phyloP scores from a whole-genome alignment of 1,139 yeast genomes.

The Blastobotrys arbuscula region DNA sequence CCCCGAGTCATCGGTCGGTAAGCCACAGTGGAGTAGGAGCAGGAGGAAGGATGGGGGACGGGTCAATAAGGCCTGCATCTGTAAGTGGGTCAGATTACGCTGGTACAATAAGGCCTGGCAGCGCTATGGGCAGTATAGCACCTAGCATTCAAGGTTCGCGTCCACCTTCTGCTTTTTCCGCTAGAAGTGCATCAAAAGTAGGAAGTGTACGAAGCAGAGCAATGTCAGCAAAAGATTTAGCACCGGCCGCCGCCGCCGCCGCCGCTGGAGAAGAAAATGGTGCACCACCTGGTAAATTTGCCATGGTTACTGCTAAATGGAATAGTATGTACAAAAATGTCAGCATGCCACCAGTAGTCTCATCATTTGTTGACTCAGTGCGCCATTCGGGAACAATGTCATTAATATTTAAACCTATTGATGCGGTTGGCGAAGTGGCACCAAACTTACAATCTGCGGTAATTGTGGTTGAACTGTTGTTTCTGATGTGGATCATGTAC shows the following conservation, averaged over 20 bases:
- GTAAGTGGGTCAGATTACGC: neutral
- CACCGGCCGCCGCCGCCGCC: neutral
- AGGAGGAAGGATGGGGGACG: neutral
- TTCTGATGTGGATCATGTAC: slow-evolving; percentile 31
- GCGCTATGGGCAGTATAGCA: neutral
- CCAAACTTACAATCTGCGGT: slow-evolving; percentile 27
- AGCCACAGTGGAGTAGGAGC: neutral
- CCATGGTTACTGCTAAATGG: slow-evolving; percentile 1
- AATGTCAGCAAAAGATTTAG: neutral
- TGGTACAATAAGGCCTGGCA: neutral
- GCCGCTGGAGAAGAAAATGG: slow-evolving; percentile 1
- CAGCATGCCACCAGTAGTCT: slow-evolving; percentile 10
- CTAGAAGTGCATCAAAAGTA: neutral
- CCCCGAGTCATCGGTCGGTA: neutral
- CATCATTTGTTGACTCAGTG: slow-evolving; percentile 20
- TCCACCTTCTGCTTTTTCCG: neutral
- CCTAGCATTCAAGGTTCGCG: neutral
- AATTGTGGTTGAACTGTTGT: slow-evolving; percentile 29
- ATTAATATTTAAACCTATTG: slow-evolving; percentile 27
- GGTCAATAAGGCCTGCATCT: neutral
- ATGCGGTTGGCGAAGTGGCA: slow-evolving; percentile 27
- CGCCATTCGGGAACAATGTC: slow-evolving; percentile 26
- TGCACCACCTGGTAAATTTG: neutral
- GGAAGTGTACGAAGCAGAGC: neutral
- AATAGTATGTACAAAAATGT: neutral